Evolutionary conservation across 352 stramenopile species (phyloP), one percentile per base, ranked within the genome.

Genomic region (Pythium coloratum): DNA sequence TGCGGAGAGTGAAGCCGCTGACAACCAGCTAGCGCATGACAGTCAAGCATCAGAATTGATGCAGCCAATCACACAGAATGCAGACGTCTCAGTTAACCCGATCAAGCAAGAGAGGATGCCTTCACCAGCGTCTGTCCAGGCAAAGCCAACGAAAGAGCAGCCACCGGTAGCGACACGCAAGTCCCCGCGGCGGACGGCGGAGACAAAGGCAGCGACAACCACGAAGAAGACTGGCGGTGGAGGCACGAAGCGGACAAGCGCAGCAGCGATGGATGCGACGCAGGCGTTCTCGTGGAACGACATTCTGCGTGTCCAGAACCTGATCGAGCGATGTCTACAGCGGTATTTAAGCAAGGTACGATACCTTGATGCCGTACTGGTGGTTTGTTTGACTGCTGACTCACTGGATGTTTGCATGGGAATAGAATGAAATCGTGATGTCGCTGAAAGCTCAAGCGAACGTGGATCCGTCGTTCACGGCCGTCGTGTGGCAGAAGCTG

Each of bases 401-500:
- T 30, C 51, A 10, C 20, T 24, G 20, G 20, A 24, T 24, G 20
- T 24, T 24, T 24, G 18, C 12, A 1, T 69, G 1, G 59, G 55
- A 49, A 33, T 58, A 90, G 80, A 78, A 77, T 44, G 84, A 92
- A 50, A 89, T 92, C 62, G 64, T 92, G n/a, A 49, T 79, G 7
- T 72, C 70, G 6, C 62, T 91, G 2, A 76, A 92, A 56, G 67
- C 78, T 1, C 86, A 97, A 61, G 88, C 84, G 0, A 89, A 95
- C 20, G 76, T 97, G n/a, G 84, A 96, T 16, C 89, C 88, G 2
- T 76, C 76, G 9, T 97, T 97, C 58, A 87, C 91, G 1, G 81
- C 77, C 53, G 78, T 96, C 24, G 90, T 97, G 46, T 97, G 89
- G 90, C 86, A 96, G 55, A 97, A 97, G 62, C 82, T 97, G 7